These are phyloP conservation scores for Truncatella angustata DNA, from an alignment of 2,329 filamentous ascomycete genomes.

Conservation along the genomic window DNA sequence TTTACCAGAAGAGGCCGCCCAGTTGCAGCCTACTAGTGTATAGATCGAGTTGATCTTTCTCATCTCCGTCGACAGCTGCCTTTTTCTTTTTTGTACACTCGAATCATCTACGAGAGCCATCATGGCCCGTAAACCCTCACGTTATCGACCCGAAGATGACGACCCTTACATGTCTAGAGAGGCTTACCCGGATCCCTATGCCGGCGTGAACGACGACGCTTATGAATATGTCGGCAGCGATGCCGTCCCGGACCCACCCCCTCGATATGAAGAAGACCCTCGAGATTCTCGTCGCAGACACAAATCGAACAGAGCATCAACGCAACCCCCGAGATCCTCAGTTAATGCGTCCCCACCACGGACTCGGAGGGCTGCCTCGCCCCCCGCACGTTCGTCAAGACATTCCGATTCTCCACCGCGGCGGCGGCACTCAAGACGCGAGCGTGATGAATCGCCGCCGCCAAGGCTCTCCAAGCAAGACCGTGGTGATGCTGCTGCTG, in stretches of 20 bases:
- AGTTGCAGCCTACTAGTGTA: background rate
- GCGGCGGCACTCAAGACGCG: slow-evolving; percentile 1
- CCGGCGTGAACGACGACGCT: slow-evolving; percentile 3
- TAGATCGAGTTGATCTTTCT: background rate
- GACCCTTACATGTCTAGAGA: slow-evolving; percentile 8
- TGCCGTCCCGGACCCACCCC: slow-evolving; percentile 10
- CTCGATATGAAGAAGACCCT: slow-evolving; percentile 7
- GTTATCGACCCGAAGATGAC: slow-evolving; percentile 8
- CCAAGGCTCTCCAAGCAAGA: background rate
- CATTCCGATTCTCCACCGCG: background rate
- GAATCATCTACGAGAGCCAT: background rate
- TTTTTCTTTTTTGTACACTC: background rate
- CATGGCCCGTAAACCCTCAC: slow-evolving; percentile 7
- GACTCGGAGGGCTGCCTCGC: slow-evolving; percentile 22
- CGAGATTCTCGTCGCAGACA: no score
- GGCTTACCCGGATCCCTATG: slow-evolving; percentile 10
- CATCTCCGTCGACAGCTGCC: no score
- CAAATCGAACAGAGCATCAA: slow-evolving; percentile 4
- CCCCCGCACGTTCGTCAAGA: background rate
- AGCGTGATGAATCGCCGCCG: background rate
- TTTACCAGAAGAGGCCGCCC: background rate
- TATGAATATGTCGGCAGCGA: slow-evolving; percentile 13
- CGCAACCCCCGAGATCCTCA: background rate
- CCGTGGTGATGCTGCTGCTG: background rate
- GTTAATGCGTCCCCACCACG: slow-evolving; percentile 14